These are phyloP conservation scores for Plasmodium gaboni DNA, from an alignment of 169 alveolate species.

Conservation along the genomic window DNA sequence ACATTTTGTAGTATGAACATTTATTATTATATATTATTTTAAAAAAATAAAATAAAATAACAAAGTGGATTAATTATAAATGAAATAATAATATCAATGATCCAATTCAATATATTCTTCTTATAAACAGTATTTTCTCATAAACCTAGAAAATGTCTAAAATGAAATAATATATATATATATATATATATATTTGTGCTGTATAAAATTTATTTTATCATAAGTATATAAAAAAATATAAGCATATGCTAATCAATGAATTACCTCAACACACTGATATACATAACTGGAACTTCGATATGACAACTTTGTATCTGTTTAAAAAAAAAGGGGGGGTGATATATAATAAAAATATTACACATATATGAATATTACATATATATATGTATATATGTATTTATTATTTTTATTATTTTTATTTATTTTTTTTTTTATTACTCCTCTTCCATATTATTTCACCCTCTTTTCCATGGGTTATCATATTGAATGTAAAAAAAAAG, in stretches of 20 bases:
- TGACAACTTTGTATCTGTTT: neutral
- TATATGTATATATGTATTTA: slow-evolving; percentile 1
- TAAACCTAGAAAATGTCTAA: neutral
- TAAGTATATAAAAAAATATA: neutral
- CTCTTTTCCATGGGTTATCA: slow-evolving; percentile 2
- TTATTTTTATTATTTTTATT: neutral
- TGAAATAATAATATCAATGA: neutral
- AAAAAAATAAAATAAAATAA: neutral
- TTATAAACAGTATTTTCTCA: neutral
- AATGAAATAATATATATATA: neutral
- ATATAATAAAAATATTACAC: neutral
- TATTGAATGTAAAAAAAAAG: neutral
- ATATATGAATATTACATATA: neutral
- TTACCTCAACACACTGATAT: neutral
- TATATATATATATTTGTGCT: neutral
- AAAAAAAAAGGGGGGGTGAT: neutral
- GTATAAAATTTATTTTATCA: neutral
- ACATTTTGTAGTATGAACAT: too few relatives aligned
- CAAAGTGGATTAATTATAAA: neutral
- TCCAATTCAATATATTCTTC: neutral
- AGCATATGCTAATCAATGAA: neutral
- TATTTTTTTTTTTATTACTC: slow-evolving; percentile 1
- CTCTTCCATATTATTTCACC: slow-evolving; percentile 57
- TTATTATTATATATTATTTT: neutral
- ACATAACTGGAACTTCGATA: neutral